Conservation (phyloP, 2,329 filamentous ascomycete genomes). For the Neofusicoccum sp. region DNA sequence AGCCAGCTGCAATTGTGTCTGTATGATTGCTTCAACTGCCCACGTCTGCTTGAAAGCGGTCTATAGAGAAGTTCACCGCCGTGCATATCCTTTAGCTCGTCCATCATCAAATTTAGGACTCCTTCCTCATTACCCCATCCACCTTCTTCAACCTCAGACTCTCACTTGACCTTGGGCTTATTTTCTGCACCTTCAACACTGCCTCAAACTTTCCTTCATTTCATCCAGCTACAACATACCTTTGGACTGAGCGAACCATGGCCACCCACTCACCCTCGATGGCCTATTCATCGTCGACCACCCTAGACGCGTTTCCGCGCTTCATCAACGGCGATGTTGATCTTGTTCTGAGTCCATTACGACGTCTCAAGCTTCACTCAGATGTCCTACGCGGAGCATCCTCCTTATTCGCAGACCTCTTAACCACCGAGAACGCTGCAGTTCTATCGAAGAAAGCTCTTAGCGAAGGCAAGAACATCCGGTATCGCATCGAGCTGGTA, state of each 20-base stretch:
- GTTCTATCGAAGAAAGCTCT: conserved; percentile 31
- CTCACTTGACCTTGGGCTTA: too few relatives aligned
- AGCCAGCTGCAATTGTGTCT: background rate
- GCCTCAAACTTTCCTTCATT: too few relatives aligned
- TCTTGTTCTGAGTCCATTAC: conserved; percentile 34
- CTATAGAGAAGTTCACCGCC: background rate
- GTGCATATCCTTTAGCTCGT: background rate
- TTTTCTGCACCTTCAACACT: too few relatives aligned
- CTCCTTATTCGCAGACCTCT: conserved; percentile 31
- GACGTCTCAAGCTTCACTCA: conserved; percentile 38
- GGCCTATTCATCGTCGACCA: background rate
- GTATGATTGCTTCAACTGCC: background rate
- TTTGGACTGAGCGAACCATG: background rate
- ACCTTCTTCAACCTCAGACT: too few relatives aligned
- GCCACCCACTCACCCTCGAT: background rate
- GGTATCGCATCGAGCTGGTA: conserved; percentile 39
- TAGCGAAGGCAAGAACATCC: conserved; percentile 30
- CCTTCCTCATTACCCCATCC: background rate
- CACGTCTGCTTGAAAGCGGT: too few relatives aligned
- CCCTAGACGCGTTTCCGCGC: background rate
- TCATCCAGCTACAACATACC: background rate
- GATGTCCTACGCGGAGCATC: conserved; percentile 37
- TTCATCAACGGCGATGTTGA: conserved; percentile 15
- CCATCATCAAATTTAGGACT: too few relatives aligned
- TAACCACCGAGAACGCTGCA: conserved; percentile 35